phyloP scores from a whole-genome alignment of 192 early-diverging fungal genomes.

The Ambispora gerdemannii region DNA sequence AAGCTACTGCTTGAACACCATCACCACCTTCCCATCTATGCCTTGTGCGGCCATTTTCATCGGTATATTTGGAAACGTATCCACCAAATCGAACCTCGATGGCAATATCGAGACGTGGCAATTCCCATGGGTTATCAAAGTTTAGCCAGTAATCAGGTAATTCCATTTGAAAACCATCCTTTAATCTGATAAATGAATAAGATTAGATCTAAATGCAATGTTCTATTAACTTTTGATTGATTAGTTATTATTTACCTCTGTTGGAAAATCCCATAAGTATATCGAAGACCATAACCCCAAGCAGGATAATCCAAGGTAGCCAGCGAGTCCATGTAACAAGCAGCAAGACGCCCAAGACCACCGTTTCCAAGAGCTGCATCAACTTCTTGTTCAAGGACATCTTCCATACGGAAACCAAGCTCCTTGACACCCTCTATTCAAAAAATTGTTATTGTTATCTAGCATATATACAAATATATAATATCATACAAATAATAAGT shows the following conservation, averaged over 20 bases:
- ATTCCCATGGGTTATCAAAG: conserved; percentile 96
- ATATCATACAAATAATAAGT: neutral
- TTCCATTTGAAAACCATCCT: conserved; percentile 94
- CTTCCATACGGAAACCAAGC: conserved; percentile 91
- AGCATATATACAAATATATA: neutral
- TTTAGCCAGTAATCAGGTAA: conserved; percentile 96
- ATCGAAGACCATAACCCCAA: conserved; percentile 97
- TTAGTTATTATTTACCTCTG: conserved; percentile 55
- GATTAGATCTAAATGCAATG: neutral
- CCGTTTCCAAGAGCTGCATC: conserved; percentile 98
- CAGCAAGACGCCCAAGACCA: conserved; percentile 93
- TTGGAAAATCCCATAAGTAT: conserved; percentile 99
- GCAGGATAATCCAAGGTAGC: conserved; percentile 91
- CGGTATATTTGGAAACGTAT: conserved; percentile 67
- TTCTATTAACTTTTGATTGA: conserved; percentile 6
- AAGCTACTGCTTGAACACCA: conserved; percentile 87
- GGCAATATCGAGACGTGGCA: conserved; percentile 86
- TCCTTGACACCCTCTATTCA: conserved; percentile 54
- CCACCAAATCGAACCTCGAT: conserved; percentile 92
- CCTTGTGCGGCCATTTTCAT: conserved; percentile 63
- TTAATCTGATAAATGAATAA: conserved; percentile 48
- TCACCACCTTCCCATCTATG: conserved; percentile 84
- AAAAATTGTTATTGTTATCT: neutral
- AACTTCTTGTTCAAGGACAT: conserved; percentile 87
- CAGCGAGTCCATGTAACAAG: conserved; percentile 97